phyloP scores from a whole-genome alignment of 129 eudicot species.

The Flaveria sonorensis region DNA sequence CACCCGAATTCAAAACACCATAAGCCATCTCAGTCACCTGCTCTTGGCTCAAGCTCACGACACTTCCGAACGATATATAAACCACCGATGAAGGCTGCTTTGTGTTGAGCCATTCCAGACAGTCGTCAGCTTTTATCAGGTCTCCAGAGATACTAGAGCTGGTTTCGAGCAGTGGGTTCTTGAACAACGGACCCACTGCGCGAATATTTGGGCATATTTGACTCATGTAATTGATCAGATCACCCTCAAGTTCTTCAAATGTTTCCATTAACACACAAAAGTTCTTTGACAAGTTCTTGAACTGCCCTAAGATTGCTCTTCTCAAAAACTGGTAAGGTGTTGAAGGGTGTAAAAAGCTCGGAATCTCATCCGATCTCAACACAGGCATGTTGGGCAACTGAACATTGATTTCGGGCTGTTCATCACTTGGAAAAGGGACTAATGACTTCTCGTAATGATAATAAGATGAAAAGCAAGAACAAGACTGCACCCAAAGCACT shows the following conservation, averaged over 20 bases:
- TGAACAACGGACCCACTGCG: conserved; percentile 76
- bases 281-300: conserved; percentile 53
- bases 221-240: conserved; percentile 51
- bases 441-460: conserved; percentile 47
- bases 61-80: conserved; percentile 77
- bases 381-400: conserved; percentile 68
- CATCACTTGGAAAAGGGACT: conserved; percentile 55
- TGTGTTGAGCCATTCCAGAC: conserved; percentile 58
- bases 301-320: conserved; percentile 51
- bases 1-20: conserved; percentile 55
- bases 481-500: conserved; percentile 81
- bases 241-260: conserved; percentile 67
- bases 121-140: conserved; percentile 46
- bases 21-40: conserved; percentile 59
- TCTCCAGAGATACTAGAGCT: conserved; percentile 45
- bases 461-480: conserved; percentile 66
- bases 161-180: conserved; percentile 31
- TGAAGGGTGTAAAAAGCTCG: conserved; percentile 62
- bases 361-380: conserved; percentile 72
- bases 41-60: conserved; percentile 55
- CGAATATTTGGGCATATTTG: conserved; percentile 39
- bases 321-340: conserved; percentile 45
- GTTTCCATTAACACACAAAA: conserved; percentile 73
- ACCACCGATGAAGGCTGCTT: conserved; percentile 60
- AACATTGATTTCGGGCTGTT: conserved; percentile 53